Base-by-base conservation (phyloP, 306 rosid species). In the Lathyrus oleraceus region DNA sequence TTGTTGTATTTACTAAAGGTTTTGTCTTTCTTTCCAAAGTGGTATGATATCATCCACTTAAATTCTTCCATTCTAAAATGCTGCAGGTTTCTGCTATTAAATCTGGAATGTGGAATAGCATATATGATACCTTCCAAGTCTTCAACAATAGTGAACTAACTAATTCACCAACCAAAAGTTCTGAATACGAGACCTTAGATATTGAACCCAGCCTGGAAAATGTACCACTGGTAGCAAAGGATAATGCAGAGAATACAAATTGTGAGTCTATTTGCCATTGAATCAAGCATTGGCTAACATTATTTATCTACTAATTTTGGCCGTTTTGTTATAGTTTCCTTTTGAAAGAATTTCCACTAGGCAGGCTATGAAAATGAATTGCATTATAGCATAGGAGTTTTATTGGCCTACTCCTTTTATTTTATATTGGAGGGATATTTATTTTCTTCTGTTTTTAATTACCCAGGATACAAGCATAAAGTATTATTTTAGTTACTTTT, bases 31-130 rank as follows among this genome's bases (percentile, higher is more conserved):
- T n/a, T 6, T 19, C 57, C 27, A 13, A 57, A 60, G 53, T n/a
- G 69, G 44, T 67, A 42, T 30, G 21, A 44, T 54, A n/a, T 56
- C 62, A 73, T 70, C 49, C 40, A 39, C 63, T 40, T 27, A 64
- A 32, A 20, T 28, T 25, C 47, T 38, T 30, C 68, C 14, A 19
- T 25, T 78, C 6, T 65, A 27, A 15, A 14, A 47, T 56, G 39
- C 71, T 81, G 76, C 67, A 94, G 98, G 86, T 94, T 71, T 85
- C 85, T 67, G 86, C 89, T 68, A 84, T 90, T 57, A 88, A 85
- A 76, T 79, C 80, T 69, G 97, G 98, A 79, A 79, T 80, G 84
- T 87, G 97, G 96, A 87, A 90, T 74, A 88, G 87, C 85, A 84
- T 93, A 47, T 90, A 81, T 81, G 98, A 93, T 74, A 73, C 87